Base-by-base conservation (phyloP, 2,329 filamentous ascomycete species). In the Cladophialophora carrionii region DNA sequence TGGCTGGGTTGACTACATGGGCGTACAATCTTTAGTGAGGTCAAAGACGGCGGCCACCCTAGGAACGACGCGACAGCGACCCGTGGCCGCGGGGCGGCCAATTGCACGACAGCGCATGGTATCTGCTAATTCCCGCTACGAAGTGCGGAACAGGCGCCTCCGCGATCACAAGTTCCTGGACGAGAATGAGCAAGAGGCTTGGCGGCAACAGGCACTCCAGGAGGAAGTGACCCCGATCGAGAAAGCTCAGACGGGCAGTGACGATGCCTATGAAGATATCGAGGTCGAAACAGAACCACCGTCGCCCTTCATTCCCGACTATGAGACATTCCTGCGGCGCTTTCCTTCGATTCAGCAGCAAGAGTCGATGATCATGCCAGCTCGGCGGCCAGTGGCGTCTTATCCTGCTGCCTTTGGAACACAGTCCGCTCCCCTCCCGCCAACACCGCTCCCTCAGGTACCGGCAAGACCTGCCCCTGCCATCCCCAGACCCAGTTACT, bases 1-100 rank as follows among this genome's bases (percentile, higher is more conserved):
- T 71, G 90, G 92, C 4, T 99, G 95, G 95, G 80, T 87, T 20
- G 89, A 95, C 72, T 78, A 95, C n/a, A 83, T 96, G 72, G 94
- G 95, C 1, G 78, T 81, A 12, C 84, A 87, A 60, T 88, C 89
- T 0, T 79, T 90, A 56, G 80, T 82, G 55, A 82, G 81, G 24
- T 86, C 85, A 2, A 79, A 82, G 26, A 88, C 85, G 1, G 81
- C 83, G 26, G 79, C 81, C 14, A 74, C 81, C 32, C 78, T 83
- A 63, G 78, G 80, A 3, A 79, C 77, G 10, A 73, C 82, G 72
- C 74, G 79, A 61, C 66, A 74, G 56, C 77, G 77, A 61, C 81
- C 77, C 3, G 49, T 61, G 32, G 64, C 34, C 34, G 54, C 54
- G 32, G 78, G 76, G n/a, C 78, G 82, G 57, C 81, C 84, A 1